A percentile compares a stretch with the other conserved stretches of the same genome.
Conservation (phyloP, 257 asterid genomes). For the Scutellaria baicalensis region DNA sequence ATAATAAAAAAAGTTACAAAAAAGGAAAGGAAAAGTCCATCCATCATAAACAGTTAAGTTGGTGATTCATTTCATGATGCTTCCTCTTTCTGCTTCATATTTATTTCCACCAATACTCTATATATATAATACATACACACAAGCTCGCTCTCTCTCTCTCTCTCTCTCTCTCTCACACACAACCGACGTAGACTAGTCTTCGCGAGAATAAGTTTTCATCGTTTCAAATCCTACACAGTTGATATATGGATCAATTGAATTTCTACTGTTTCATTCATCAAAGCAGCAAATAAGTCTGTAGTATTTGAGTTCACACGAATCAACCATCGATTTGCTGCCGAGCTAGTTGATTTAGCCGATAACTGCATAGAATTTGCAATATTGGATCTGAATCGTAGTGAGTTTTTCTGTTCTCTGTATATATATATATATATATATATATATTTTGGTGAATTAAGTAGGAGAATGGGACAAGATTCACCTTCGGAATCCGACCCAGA, state of each 20-base stretch:
- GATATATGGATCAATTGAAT: neutral
- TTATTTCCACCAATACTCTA: neutral
- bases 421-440: too few species aligned
- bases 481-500: conserved; percentile 68
- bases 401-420: neutral
- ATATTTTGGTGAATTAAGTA: conserved; percentile 1
- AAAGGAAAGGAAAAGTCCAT: neutral
- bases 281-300: neutral
- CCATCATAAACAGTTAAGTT: neutral
- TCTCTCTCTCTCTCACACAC: too few species aligned
- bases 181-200: too few species aligned
- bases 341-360: conserved; percentile 5
- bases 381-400: conserved; percentile 19
- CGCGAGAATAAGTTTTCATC: neutral
- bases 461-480: conserved; percentile 64
- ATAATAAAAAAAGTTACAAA: neutral
- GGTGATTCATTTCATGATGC: neutral
- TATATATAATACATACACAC: neutral
- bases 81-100: neutral
- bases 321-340: neutral
- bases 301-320: neutral
- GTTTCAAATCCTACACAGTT: neutral
- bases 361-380: neutral
- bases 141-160: too few species aligned
- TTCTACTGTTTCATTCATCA: neutral